Percentiles rank a stretch among this genome's conserved stretches.
phyloP scores from a whole-genome alignment of 768 basidiomycete genomes.

The Suillus alpinus region DNA sequence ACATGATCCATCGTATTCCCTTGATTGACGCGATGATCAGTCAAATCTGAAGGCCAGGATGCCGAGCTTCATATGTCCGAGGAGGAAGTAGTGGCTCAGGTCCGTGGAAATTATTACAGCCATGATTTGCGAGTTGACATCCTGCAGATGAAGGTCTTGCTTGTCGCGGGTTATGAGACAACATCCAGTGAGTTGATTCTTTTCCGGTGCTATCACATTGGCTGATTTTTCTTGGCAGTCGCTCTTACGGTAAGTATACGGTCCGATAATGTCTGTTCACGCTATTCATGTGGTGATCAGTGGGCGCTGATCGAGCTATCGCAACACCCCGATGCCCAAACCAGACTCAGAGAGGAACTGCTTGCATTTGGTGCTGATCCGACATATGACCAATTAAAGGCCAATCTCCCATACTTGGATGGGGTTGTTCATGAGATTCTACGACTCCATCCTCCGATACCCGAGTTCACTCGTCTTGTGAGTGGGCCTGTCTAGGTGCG shows the following conservation, averaged over 20 bases:
- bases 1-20: slow-evolving; percentile 20
- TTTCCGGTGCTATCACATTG: background rate
- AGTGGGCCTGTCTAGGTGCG: background rate
- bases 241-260: slow-evolving; percentile 1
- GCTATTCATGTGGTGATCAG: slow-evolving; percentile 27
- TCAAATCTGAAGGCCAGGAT: slow-evolving; percentile 33
- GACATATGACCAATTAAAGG: slow-evolving; percentile 37
- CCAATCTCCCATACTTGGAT: slow-evolving; percentile 39
- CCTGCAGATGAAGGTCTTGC: slow-evolving; percentile 33
- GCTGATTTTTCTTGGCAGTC: background rate
- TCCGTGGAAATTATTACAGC: slow-evolving; percentile 3
- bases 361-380: slow-evolving; percentile 26
- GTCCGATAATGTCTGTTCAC: background rate
- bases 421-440: slow-evolving; percentile 38
- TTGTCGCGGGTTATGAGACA: slow-evolving; percentile 40
- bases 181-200: slow-evolving; percentile 30
- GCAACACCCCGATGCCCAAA: slow-evolving; percentile 23
- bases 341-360: slow-evolving; percentile 25
- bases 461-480: slow-evolving; percentile 31
- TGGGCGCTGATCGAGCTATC: slow-evolving; percentile 31
- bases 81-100: slow-evolving; percentile 42
- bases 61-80: slow-evolving; percentile 31
- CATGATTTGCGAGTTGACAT: background rate
- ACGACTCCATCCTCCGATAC: slow-evolving; percentile 35
- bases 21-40: slow-evolving; percentile 24